Evolutionary conservation across 2,329 filamentous ascomycete genomes (phyloP).

Genomic region (Ophiostoma perfectum): DNA sequence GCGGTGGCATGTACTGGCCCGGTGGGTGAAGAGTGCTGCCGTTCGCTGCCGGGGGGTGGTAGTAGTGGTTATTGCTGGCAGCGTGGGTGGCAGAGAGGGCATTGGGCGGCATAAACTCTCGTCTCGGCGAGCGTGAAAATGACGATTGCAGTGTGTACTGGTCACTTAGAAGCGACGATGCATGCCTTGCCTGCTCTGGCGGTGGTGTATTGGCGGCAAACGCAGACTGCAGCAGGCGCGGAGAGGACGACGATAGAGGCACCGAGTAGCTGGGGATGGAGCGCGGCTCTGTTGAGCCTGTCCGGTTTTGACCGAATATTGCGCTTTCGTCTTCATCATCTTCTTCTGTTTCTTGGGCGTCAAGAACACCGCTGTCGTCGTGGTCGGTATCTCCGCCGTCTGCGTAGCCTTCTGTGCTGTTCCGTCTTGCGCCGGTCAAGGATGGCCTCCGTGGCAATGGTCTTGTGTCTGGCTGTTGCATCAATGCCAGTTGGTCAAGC

Average conservation of each 20-base stretch:
- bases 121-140: constrained; percentile 47
- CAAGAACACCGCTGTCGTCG: background rate
- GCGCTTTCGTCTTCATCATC: constrained; percentile 37
- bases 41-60: constrained; percentile 26
- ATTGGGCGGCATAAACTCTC: constrained; percentile 31
- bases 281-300: constrained; percentile 24
- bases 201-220: constrained; percentile 26
- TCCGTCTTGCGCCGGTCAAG: constrained; percentile 38
- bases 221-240: constrained; percentile 29
- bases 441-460: constrained; percentile 67
- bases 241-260: constrained; percentile 27
- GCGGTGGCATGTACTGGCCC: constrained; percentile 61
- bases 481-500: constrained; percentile 64
- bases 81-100: constrained; percentile 19
- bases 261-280: constrained; percentile 30
- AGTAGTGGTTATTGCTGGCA: constrained; percentile 8
- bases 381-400: constrained; percentile 38
- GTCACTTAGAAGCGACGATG: constrained; percentile 31
- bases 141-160: constrained; percentile 46
- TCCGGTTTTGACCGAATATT: background rate
- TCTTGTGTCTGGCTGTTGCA: constrained; percentile 55
- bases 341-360: constrained; percentile 36
- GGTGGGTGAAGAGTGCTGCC: constrained; percentile 38
- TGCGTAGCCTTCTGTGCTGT: constrained; percentile 30
- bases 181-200: constrained; percentile 29